A percentile compares a stretch with the other conserved stretches of the same genome.
Evolutionary conservation across 768 basidiomycete species (phyloP).

Genomic region (Mrakia blollopis): DNA sequence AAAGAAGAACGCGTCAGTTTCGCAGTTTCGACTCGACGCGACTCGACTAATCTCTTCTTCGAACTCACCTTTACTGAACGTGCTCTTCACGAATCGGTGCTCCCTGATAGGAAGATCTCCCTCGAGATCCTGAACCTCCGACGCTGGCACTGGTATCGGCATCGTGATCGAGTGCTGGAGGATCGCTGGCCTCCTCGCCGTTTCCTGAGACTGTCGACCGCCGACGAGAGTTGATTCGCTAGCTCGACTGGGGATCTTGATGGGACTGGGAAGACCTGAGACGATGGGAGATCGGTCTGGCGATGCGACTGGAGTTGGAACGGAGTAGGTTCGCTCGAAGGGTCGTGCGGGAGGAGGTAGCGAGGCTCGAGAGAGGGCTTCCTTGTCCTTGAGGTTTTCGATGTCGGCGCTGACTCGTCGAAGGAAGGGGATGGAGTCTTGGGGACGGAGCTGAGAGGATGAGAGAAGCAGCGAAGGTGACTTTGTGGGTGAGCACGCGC

Average conservation of each 20-base stretch:
- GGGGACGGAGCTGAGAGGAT: conserved; percentile 60
- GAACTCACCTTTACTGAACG: conserved; percentile 80
- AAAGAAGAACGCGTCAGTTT: conserved; percentile 12
- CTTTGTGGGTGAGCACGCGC: too few relatives aligned
- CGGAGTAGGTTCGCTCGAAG: conserved; percentile 6
- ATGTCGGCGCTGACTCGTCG: conserved; percentile 79
- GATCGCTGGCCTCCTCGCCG: background rate
- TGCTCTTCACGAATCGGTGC: conserved; percentile 85
- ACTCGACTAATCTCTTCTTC: conserved; percentile 22
- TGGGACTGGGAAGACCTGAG: background rate
- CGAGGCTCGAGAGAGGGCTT: background rate
- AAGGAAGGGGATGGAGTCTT: conserved; percentile 93
- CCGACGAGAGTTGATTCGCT: conserved; percentile 7
- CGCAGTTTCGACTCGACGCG: background rate
- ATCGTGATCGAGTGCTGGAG: background rate
- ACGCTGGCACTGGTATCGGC: conserved; percentile 10
- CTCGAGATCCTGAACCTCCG: conserved; percentile 48
- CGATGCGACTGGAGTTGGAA: background rate
- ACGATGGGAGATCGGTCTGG: background rate
- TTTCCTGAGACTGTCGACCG: conserved; percentile 1
- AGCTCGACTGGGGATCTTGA: background rate
- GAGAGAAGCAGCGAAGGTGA: too few relatives aligned
- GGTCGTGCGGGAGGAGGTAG: background rate
- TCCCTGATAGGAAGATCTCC: conserved; percentile 49
- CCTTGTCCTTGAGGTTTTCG: conserved; percentile 14